phyloP scores from a whole-genome alignment of 2,329 filamentous ascomycete genomes.

The Trichoderma cornu-damae region DNA sequence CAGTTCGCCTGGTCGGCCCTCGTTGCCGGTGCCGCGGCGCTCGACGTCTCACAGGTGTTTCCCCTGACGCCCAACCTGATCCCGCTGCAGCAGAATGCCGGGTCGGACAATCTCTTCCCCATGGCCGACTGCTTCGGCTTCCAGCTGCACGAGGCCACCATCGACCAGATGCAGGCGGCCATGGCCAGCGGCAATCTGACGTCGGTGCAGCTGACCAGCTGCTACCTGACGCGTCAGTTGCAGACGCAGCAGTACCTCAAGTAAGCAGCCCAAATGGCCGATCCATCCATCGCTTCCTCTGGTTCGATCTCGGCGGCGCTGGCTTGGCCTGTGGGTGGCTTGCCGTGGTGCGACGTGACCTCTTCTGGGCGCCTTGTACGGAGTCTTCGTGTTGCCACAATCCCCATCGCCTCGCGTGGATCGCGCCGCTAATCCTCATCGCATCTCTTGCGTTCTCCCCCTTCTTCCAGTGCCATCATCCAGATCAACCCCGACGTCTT shows the following conservation, averaged over 20 bases:
- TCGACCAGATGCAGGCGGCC: conserved; percentile 59
- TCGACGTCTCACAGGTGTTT: conserved; percentile 13
- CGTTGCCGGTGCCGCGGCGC: conserved; percentile 18
- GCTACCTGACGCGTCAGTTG: conserved; percentile 55
- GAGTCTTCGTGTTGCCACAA: too few species aligned
- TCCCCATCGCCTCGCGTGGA: too few species aligned
- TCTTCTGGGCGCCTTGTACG: too few species aligned
- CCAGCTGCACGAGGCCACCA: conserved; percentile 62
- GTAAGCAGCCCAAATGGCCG: conserved; percentile 34
- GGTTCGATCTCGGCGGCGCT: background rate
- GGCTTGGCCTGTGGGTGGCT: background rate
- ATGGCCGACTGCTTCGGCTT: conserved; percentile 59
- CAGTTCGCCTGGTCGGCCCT: conserved; percentile 24
- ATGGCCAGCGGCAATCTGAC: conserved; percentile 52
- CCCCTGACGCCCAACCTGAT: conserved; percentile 28
- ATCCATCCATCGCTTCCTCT: background rate
- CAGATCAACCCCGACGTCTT: conserved; percentile 65
- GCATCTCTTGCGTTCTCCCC: too few species aligned
- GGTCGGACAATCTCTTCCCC: conserved; percentile 46
- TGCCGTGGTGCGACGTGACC: background rate
- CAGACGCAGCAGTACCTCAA: conserved; percentile 63
- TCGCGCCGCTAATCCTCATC: too few species aligned
- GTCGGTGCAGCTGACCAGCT: conserved; percentile 53
- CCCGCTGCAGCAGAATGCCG: conserved; percentile 35
- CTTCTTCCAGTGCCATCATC: conserved; percentile 47